These are phyloP conservation scores for Colletotrichum neosansevieriae DNA, from an alignment of 2,329 filamentous ascomycete species.

Conservation along the genomic window DNA sequence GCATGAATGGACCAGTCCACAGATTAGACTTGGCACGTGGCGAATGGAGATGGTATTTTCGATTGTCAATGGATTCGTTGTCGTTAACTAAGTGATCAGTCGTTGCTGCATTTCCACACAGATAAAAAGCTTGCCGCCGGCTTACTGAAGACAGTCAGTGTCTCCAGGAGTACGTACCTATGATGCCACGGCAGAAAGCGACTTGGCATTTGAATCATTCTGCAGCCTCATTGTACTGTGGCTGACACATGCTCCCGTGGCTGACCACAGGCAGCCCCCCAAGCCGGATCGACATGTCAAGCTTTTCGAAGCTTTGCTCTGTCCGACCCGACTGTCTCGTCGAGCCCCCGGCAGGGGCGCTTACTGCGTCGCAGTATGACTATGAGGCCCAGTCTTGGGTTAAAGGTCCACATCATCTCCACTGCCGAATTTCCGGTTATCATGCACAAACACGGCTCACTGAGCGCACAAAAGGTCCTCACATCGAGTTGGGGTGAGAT, in stretches of 20 bases:
- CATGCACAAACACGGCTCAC: not conserved
- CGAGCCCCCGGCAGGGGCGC: not conserved
- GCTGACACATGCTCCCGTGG: not conserved
- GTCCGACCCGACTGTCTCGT: not conserved
- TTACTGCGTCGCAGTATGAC: too few relatives aligned
- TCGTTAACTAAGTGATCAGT: too few relatives aligned
- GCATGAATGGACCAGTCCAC: slow-evolving; percentile 3
- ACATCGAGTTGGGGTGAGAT: too few relatives aligned
- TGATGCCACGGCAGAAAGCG: too few relatives aligned
- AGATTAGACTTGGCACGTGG: not conserved
- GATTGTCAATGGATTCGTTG: too few relatives aligned
- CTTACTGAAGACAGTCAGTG: too few relatives aligned
- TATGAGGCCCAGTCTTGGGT: not conserved
- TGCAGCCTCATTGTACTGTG: not conserved
- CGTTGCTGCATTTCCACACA: too few relatives aligned
- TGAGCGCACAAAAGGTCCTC: not conserved
- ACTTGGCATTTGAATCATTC: too few relatives aligned
- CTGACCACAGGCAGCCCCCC: not conserved
- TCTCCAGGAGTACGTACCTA: too few relatives aligned
- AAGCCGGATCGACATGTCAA: not conserved
- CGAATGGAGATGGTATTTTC: not conserved
- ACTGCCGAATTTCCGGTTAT: slow-evolving; percentile 14
- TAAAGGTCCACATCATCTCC: not conserved
- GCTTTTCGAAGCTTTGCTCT: not conserved
- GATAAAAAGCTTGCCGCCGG: too few relatives aligned